Percentiles rank a stretch among this genome's conserved stretches.
These are phyloP conservation scores for Nakazawaea ernobii DNA, from an alignment of 805 yeast genomes.

Conservation along the genomic window DNA sequence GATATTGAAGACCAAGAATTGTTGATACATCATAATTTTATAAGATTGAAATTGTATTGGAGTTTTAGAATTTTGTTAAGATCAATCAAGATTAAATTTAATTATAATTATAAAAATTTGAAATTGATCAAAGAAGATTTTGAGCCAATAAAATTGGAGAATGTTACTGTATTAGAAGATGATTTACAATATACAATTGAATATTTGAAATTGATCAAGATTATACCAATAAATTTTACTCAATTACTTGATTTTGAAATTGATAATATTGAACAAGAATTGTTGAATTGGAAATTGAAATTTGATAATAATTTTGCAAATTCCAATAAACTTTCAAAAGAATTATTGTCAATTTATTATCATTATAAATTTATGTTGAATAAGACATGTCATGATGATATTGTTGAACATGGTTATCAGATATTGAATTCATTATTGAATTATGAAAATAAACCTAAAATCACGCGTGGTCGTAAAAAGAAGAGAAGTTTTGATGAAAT, in stretches of 20 bases:
- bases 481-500: conserved; percentile 5
- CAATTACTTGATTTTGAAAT: conserved; percentile 16
- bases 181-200: conserved; percentile 28
- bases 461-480: conserved; percentile 10
- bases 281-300: conserved; percentile 21
- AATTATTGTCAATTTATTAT: neutral
- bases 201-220: conserved; percentile 25
- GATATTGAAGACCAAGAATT: conserved; percentile 1
- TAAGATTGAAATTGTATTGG: conserved; percentile 38
- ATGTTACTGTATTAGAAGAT: conserved; percentile 26
- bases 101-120: conserved; percentile 13
- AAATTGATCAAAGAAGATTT: conserved; percentile 14
- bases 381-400: neutral
- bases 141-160: conserved; percentile 28
- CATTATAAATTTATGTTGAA: conserved; percentile 5
- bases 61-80: conserved; percentile 29
- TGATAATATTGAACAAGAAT: conserved; percentile 16
- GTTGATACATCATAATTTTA: conserved; percentile 18
- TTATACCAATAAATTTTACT: conserved; percentile 25
- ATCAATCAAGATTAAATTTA: conserved; percentile 23
- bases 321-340: neutral
- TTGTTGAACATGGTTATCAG: neutral
- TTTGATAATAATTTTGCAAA: conserved; percentile 11
- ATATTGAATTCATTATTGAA: conserved; percentile 1
- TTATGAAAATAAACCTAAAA: conserved; percentile 9